Percentiles rank a stretch among this genome's conserved stretches.
Evolutionary conservation across 495 filamentous ascomycete genomes (phyloP).

Genomic region (Podospora fimiseda): DNA sequence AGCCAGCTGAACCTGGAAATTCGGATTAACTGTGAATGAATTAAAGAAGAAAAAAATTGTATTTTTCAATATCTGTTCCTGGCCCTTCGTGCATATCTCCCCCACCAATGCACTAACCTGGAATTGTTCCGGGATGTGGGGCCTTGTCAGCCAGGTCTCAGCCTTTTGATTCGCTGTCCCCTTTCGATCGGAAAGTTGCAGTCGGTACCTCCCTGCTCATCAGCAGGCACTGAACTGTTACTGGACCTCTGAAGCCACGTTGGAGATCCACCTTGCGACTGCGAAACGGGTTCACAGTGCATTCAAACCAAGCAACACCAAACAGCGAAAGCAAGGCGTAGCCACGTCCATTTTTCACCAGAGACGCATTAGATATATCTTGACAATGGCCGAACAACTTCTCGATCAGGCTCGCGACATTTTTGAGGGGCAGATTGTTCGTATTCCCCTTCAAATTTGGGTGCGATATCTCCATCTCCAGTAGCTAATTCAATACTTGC

Average conservation of each 20-base stretch:
- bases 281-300: background rate
- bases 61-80: too few species aligned
- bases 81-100: too few species aligned
- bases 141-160: too few species aligned
- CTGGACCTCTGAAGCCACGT: conserved; percentile 18
- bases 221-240: too few species aligned
- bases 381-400: conserved; percentile 66
- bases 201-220: too few species aligned
- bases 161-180: background rate
- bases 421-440: conserved; percentile 83
- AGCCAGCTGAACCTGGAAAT: too few species aligned
- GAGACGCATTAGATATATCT: background rate
- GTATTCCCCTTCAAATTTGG: conserved; percentile 23
- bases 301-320: background rate
- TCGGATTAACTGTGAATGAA: too few species aligned
- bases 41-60: too few species aligned
- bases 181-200: too few species aligned
- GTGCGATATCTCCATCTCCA: too few species aligned
- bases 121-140: too few species aligned
- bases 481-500: conserved; percentile 14
- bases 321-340: background rate
- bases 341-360: background rate
- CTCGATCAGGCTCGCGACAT: conserved; percentile 67
- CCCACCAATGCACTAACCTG: too few species aligned
- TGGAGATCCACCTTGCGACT: conserved; percentile 7